Evolutionary conservation across 768 basidiomycete genomes (phyloP), one percentile per base, ranked within the genome.

Genomic region (Hygrocybe coccinea): DNA sequence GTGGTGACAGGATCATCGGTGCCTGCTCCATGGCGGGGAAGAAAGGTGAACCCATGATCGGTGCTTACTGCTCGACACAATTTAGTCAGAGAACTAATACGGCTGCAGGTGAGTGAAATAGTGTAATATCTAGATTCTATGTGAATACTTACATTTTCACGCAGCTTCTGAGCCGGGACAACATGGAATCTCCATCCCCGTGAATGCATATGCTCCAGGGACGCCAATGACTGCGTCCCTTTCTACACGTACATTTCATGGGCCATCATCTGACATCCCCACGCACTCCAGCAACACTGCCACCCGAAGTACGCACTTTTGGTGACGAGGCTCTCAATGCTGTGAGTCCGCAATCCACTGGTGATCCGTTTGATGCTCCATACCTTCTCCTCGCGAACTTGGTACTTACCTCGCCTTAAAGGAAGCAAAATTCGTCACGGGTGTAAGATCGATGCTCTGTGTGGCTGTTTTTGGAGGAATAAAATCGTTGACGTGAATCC

Each of bases 41-140:
- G 56, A 45, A 44, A 68, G 75, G 74, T 68, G 61, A 43, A 59
- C 53, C 17, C 24, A 14, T 19, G n/a, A 12, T 56, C 5, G 56
- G 46, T 1, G 65, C 68, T 4, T 77, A 77, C 49, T 65, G 67
- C 48, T 58, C 69, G 0, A 71, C 70, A 2, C 76, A 78, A 62
- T 76, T 77, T 57, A 75, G 74, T 11, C 50, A 77, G 2, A 64
- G 72, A 62, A 46, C 48, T 45, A 9, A 54, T 58, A 21, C 65
- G 67, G 67, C 37, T 2, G 59, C 21, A 34, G 22, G 8, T 17
- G n/a, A 10, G 8, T 46, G 8, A 21, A 10, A 8, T 46, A n/a
- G 8, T 10, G 44, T n/a, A 37, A 9, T 37, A 19, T 19, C 12
- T 35, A 21, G 17, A 29, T 8, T 35, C 11, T 12, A 12, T 8